Evolutionary conservation across 1,284 basidiomycete genomes (phyloP).

Genomic region (Peniophora sp.): DNA sequence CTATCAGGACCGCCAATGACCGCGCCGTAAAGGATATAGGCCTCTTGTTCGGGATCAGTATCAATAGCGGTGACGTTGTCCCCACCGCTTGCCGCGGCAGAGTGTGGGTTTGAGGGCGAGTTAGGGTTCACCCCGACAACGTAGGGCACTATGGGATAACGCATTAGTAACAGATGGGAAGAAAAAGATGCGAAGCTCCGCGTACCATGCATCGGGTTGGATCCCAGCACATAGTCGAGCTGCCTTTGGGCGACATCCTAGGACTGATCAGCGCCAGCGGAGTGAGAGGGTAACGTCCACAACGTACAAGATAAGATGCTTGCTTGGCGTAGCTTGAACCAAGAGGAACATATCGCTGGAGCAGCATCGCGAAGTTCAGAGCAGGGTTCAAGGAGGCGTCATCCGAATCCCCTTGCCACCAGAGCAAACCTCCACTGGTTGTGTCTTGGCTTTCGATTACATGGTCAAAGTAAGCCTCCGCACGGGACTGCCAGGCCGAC

Average conservation of each 20-base stretch:
- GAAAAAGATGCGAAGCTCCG: neutral
- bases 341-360: constrained; percentile 70
- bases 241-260: constrained; percentile 69
- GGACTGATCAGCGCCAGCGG: constrained; percentile 7
- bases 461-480: constrained; percentile 72
- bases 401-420: constrained; percentile 75
- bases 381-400: constrained; percentile 78
- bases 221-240: constrained; percentile 76
- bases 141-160: constrained; percentile 48
- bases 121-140: constrained; percentile 85
- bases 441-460: constrained; percentile 53
- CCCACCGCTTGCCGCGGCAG: constrained; percentile 80
- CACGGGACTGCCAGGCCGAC: constrained; percentile 60
- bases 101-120: constrained; percentile 84
- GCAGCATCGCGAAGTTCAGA: constrained; percentile 77
- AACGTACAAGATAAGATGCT: constrained; percentile 48
- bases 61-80: constrained; percentile 63
- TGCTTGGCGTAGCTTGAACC: constrained; percentile 56
- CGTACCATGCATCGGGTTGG: constrained; percentile 78
- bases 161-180: neutral
- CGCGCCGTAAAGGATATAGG: constrained; percentile 79
- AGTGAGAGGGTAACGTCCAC: constrained; percentile 2
- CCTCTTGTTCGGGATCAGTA: constrained; percentile 60
- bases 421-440: constrained; percentile 69
- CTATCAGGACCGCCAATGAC: constrained; percentile 82